phyloP scores from a whole-genome alignment of 345 rosid species.

The Populus deltoides region DNA sequence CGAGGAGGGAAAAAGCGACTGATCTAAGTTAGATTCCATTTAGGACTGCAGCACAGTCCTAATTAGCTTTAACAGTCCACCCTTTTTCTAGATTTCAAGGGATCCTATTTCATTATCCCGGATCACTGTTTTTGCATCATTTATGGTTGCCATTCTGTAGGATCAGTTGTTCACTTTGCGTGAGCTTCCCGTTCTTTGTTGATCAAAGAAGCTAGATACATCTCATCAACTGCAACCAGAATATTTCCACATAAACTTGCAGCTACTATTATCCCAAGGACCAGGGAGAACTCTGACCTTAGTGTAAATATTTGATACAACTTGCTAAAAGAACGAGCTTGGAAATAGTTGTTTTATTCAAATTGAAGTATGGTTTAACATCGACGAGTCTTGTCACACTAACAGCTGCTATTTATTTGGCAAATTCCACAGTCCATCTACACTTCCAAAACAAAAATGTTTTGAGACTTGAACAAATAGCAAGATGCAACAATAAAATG shows the following conservation, averaged over 20 bases:
- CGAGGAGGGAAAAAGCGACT: neutral
- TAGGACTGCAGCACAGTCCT: neutral
- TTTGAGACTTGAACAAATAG: neutral
- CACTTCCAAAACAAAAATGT: neutral
- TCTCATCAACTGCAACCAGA: conserved; percentile 59
- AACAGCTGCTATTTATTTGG: neutral
- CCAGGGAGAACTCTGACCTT: neutral
- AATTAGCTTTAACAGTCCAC: conserved; percentile 13
- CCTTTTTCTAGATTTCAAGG: conserved; percentile 64
- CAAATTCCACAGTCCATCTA: neutral
- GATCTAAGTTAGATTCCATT: neutral
- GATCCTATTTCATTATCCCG: conserved; percentile 76
- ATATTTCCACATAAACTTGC: neutral
- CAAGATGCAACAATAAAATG: neutral
- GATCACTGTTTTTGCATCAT: conserved; percentile 66
- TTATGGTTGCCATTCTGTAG: conserved; percentile 56
- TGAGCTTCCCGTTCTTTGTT: conserved; percentile 58
- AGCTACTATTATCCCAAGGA: neutral
- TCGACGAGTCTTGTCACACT: neutral
- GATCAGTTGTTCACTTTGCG: conserved; percentile 48
- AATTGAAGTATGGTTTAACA: neutral
- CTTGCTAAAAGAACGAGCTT: neutral
- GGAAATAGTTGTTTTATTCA: neutral
- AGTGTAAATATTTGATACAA: neutral
- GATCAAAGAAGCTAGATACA: conserved; percentile 65